Percentiles rank a stretch among this genome's conserved stretches.
Conservation (phyloP, 1,284 basidiomycete genomes). For the Melampsora abietis-canadensis region DNA sequence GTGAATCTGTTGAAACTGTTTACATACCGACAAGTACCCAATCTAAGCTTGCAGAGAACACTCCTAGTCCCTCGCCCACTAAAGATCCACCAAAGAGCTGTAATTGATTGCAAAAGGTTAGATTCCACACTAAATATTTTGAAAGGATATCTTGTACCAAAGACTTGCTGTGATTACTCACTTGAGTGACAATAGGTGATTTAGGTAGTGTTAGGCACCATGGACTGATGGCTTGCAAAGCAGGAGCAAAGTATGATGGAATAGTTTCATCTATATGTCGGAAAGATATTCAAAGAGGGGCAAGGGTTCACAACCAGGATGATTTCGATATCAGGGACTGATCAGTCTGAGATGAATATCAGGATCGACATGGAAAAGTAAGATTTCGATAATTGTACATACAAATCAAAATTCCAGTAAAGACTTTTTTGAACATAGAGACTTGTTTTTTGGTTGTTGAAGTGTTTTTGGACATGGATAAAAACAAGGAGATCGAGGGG, state of each 20-base stretch:
- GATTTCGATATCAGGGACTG: not conserved
- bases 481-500: slow-evolving; percentile 27
- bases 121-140: no score
- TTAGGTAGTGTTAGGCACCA: slow-evolving; percentile 31
- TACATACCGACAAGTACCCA: slow-evolving; percentile 28
- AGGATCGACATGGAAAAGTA: not conserved
- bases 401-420: slow-evolving; percentile 23
- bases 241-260: slow-evolving; percentile 36
- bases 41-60: slow-evolving; percentile 29
- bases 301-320: not conserved
- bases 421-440: slow-evolving; percentile 34
- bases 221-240: slow-evolving; percentile 40
- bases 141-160: no score
- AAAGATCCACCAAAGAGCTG: slow-evolving; percentile 36
- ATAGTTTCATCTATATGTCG: slow-evolving; percentile 21
- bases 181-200: slow-evolving; percentile 9
- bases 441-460: slow-evolving; percentile 7
- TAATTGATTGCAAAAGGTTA: no score
- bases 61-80: slow-evolving; percentile 34
- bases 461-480: slow-evolving; percentile 18
- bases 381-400: not conserved
- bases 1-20: no score
- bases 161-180: no score
- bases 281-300: not conserved
- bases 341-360: no score